Conservation (phyloP, 2,329 filamentous ascomycete genomes). For the Penicillium sp. region DNA sequence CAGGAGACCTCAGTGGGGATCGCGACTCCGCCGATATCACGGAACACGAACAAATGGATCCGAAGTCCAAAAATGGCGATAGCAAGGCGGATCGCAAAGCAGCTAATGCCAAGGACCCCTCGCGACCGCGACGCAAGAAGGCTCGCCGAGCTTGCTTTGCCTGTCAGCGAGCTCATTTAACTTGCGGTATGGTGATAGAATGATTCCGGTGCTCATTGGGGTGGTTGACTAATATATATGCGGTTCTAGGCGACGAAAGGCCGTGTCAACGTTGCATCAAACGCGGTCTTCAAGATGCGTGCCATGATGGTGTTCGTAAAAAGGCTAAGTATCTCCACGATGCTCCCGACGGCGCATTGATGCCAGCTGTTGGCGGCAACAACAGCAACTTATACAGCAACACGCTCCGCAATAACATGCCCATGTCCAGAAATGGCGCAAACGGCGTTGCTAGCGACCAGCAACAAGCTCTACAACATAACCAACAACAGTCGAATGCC, state of each 20-base stretch:
- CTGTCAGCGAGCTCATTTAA: constrained; percentile 94
- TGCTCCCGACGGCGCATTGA: constrained; percentile 80
- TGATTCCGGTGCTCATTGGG: constrained; percentile 7
- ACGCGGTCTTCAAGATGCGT: constrained; percentile 81
- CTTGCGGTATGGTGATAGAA: constrained; percentile 72
- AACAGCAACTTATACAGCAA: constrained; percentile 55
- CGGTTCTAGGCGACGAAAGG: constrained; percentile 74
- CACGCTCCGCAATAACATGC: constrained; percentile 39
- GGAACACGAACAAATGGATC: constrained; percentile 38
- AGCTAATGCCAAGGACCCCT: constrained; percentile 75
- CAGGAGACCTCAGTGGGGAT: constrained; percentile 39
- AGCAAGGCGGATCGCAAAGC: constrained; percentile 58
- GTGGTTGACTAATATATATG: constrained; percentile 9
- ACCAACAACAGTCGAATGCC: constrained; percentile 15
- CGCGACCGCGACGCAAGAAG: constrained; percentile 89
- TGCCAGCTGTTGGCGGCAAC: constrained; percentile 77
- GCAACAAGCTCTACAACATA: constrained; percentile 7
- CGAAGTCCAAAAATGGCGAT: constrained; percentile 48
- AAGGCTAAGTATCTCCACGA: constrained; percentile 99
- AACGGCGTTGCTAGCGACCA: constrained; percentile 24
- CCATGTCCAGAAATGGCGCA: constrained; percentile 34
- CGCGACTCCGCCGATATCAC: constrained; percentile 38
- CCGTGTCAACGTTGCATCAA: constrained; percentile 94
- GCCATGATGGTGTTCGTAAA: constrained; percentile 94
- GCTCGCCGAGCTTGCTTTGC: constrained; percentile 92